These are phyloP conservation scores for Penicillium parvum DNA, from an alignment of 495 filamentous ascomycete species.

Conservation along the genomic window DNA sequence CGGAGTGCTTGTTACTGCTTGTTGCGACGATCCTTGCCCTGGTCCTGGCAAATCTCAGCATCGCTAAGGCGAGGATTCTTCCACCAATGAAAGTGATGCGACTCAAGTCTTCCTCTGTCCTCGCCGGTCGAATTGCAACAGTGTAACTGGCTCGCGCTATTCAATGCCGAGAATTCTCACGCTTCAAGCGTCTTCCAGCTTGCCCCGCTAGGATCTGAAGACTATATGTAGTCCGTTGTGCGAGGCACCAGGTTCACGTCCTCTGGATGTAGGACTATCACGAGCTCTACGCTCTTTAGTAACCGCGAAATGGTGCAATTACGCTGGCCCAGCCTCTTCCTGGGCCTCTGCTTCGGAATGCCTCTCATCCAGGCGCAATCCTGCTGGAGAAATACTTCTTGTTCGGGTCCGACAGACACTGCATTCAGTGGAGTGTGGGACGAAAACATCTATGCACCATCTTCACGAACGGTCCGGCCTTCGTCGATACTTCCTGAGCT, in stretches of 20 bases:
- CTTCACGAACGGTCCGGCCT: constrained; percentile 50
- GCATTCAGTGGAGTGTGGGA: constrained; percentile 61
- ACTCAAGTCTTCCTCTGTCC: background rate
- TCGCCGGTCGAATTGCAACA: background rate
- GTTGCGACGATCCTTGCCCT: constrained; percentile 11
- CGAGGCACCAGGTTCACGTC: background rate
- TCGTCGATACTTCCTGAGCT: constrained; percentile 38
- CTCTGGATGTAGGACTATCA: background rate
- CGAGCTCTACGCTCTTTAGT: background rate
- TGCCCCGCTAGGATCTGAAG: background rate
- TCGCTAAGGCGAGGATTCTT: constrained; percentile 5
- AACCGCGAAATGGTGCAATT: constrained; percentile 12
- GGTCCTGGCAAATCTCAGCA: constrained; percentile 3
- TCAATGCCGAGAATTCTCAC: constrained; percentile 6
- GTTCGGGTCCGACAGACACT: constrained; percentile 45
- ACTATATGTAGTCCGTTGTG: constrained; percentile 7
- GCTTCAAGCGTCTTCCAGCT: background rate
- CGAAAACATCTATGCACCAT: constrained; percentile 54
- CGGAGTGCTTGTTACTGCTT: constrained; percentile 18
- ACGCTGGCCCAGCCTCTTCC: constrained; percentile 11
- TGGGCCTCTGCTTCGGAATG: constrained; percentile 16
- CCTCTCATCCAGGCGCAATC: constrained; percentile 22
- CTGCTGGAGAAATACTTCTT: constrained; percentile 57
- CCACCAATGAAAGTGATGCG: constrained; percentile 17
- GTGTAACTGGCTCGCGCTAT: constrained; percentile 2